Base-by-base conservation (phyloP, 2,329 filamentous ascomycete genomes). In the Chaetothyriales sp. region DNA sequence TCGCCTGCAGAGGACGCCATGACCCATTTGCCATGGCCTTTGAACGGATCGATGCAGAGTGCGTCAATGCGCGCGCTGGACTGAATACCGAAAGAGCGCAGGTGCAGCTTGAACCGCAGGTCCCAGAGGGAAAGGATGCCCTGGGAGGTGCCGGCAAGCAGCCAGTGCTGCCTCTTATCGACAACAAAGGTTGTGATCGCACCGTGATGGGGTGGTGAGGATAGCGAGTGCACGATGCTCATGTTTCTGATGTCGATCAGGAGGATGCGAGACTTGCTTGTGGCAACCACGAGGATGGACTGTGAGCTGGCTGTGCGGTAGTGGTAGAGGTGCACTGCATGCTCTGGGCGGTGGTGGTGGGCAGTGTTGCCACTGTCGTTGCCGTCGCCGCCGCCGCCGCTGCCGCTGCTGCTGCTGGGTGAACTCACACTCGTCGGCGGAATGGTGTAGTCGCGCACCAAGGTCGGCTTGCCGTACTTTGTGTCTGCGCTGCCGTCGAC, bases 61-160 rank as follows among this genome's bases (percentile, higher is more conserved):
- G 56, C 73, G n/a, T 59, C 57, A 12, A 61, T 55, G 28, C 87
- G 78, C 60, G 90, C 83, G 55, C 96, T 86, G 18, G 86, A 75
- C 1, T 83, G 80, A 25, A 95, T 77, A 1, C 87, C 87, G 87
- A 89, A 96, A 12, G 83, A 85, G 64, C 86, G 88, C 20, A 96
- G 72, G 19, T 87, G 79, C 60, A 96, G 78, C 57, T 81, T 84
- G 73, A 98, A 98, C n/a, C 92, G 83, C 43, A 98, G 74, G 66
- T 98, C 92, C 92, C 92, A 98, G 1, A 98, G 75, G 63, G 94
- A 85, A 6, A 98, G 73, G 25, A 96, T 83, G 36, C 93, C 92
- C 63, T 96, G 89, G 0, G 87, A 86, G 0, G 93, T 98, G 36
- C 89, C 92, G 0, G 96, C 70, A 1, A 94, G 76, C 2, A 98